Base-by-base conservation (phyloP, 2,329 filamentous ascomycete genomes). In the Calonectria leucothoes region DNA sequence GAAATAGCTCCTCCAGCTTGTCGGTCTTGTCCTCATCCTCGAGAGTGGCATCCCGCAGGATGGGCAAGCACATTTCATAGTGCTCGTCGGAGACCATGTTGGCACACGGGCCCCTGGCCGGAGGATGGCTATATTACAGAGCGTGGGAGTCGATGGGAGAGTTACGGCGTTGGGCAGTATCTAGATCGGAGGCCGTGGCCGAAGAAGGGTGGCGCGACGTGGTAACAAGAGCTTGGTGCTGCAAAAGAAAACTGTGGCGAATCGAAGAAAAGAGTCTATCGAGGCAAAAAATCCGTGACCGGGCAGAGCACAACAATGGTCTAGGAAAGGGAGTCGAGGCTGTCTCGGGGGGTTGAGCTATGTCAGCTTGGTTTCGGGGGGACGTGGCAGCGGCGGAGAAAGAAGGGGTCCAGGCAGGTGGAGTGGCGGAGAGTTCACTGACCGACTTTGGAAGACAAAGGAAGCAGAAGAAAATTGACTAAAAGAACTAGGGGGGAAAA, bases 11-110 rank as follows among this genome's bases (percentile, higher is more conserved):
- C 86, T 98, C 96, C 67, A 98, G 89, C 85, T 91, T 94, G 85
- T 98, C 96, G 63, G 94, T 96, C 88, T 97, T 98, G 82, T 98
- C 96, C 85, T 99, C 97, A 76, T 98, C 97, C 80, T 98, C 95
- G 74, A 98, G 89, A 69, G 90, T 89, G 72, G 92, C 87, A 85
- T 98, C 93, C 87, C 97, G 93, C 76, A 99, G 91, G 82, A 98
- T 91, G 66, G 95, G 94, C 83, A 97, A 91, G 84, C 95, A 98
- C 81, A 97, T 91, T 80, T 98, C 95, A 88, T 97, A 98, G 70
- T 96, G 92, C 80, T 96, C 93, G 88, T 98, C 96, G 80, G 96
- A 94, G 75, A 98, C 93, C 96, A 98, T 98, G 83, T 90, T 81
- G 85, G 79, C 81, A 65, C 69, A 66, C 69, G 66, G 65, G 33